phyloP scores from a whole-genome alignment of 805 yeast genomes.

The Spathaspora passalidarum region DNA sequence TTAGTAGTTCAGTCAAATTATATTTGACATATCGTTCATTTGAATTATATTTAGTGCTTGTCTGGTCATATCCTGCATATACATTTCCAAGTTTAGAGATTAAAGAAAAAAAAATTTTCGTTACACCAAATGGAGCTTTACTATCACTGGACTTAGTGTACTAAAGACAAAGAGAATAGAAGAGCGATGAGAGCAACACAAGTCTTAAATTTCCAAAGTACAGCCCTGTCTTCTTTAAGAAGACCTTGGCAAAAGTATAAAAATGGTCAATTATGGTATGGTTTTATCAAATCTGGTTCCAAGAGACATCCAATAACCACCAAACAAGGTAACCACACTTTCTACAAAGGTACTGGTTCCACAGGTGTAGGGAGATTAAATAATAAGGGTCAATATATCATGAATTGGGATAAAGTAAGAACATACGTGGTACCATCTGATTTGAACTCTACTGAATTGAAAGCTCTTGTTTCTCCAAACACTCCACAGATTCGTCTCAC shows the following conservation, averaged over 20 bases:
- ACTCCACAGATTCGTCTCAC: slow-evolving; percentile 68
- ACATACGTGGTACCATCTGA: slow-evolving; percentile 81
- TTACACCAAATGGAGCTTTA: neutral
- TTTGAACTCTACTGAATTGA: slow-evolving; percentile 40
- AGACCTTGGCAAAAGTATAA: slow-evolving; percentile 88
- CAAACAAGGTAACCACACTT: slow-evolving; percentile 91
- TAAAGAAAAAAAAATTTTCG: slow-evolving; percentile 1
- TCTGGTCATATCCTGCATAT: neutral
- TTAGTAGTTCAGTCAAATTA: too few species aligned
- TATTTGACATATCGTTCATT: too few species aligned
- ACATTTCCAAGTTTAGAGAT: neutral
- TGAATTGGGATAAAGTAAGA: slow-evolving; percentile 83
- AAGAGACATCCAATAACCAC: slow-evolving; percentile 83
- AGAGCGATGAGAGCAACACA: slow-evolving; percentile 48
- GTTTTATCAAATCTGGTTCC: slow-evolving; percentile 72
- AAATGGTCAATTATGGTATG: slow-evolving; percentile 84
- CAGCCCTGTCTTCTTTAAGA: slow-evolving; percentile 48
- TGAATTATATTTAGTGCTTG: neutral
- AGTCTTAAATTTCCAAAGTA: slow-evolving; percentile 44
- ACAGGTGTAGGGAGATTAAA: slow-evolving; percentile 87
- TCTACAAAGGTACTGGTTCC: slow-evolving; percentile 95
- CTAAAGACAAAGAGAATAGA: neutral
- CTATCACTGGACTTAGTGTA: slow-evolving; percentile 26
- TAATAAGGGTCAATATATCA: slow-evolving; percentile 65
- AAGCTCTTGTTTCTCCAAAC: slow-evolving; percentile 75